Evolutionary conservation across 371 early-diverging fungal genomes (phyloP).

Genomic region (Mucor ambiguus): DNA sequence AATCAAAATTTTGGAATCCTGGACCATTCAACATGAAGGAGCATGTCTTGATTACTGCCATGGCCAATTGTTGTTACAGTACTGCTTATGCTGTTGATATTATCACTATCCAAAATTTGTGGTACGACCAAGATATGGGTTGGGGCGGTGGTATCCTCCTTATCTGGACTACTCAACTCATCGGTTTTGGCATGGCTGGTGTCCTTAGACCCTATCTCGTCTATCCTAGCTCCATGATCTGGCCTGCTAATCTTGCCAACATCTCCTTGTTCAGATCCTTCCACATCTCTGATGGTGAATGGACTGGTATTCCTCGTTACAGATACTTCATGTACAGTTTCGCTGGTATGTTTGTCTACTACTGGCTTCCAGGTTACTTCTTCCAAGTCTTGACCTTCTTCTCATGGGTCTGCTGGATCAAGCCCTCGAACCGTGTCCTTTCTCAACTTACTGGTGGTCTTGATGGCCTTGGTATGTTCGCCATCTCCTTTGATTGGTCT

Average conservation of each 20-base stretch:
- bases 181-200: conserved; percentile 89
- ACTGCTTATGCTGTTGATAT: conserved; percentile 80
- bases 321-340: conserved; percentile 67
- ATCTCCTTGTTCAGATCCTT: conserved; percentile 77
- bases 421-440: conserved; percentile 56
- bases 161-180: conserved; percentile 71
- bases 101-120: conserved; percentile 65
- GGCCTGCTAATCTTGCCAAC: conserved; percentile 76
- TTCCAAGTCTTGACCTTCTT: conserved; percentile 72
- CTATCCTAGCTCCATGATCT: conserved; percentile 83
- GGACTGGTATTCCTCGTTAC: conserved; percentile 55
- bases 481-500: conserved; percentile 80
- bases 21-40: conserved; percentile 90
- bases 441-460: conserved; percentile 67
- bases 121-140: conserved; percentile 63
- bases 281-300: conserved; percentile 57
- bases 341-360: conserved; percentile 66
- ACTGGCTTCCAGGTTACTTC: conserved; percentile 80
- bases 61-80: conserved; percentile 55
- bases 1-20: conserved; percentile 67
- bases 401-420: conserved; percentile 77
- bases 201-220: conserved; percentile 76
- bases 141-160: conserved; percentile 64
- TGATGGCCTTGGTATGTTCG: conserved; percentile 70
- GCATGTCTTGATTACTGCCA: conserved; percentile 76